Conservation (phyloP, 495 filamentous ascomycete species). For the Aspergillus carlsbadensis region DNA sequence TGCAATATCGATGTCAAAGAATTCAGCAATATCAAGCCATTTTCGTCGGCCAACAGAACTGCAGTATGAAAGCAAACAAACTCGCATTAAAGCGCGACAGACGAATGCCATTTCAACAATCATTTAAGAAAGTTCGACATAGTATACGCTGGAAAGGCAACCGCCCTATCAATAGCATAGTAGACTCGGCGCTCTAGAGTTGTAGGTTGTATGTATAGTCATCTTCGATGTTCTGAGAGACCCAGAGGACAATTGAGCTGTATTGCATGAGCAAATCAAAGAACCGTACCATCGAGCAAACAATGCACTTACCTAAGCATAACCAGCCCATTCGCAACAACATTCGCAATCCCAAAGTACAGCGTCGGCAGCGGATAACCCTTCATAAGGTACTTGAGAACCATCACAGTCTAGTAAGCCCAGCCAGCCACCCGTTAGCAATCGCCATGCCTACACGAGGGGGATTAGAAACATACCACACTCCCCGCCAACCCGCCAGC, state of each 20-base stretch:
- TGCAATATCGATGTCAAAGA: background rate
- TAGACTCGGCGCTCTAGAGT: slow-evolving; percentile 47
- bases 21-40: background rate
- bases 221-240: slow-evolving; percentile 98
- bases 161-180: background rate
- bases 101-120: slow-evolving; percentile 2
- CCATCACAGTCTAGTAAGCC: slow-evolving; percentile 66
- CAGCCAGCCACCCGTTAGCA: background rate
- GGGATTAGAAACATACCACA: slow-evolving; percentile 51
- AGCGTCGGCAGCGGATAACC: slow-evolving; percentile 78
- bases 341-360: slow-evolving; percentile 91
- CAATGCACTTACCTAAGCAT: slow-evolving; percentile 74
- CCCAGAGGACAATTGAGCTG: slow-evolving; percentile 88
- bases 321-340: slow-evolving; percentile 80
- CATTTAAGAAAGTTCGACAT: background rate
- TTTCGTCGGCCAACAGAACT: background rate
- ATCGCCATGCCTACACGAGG: background rate
- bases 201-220: slow-evolving; percentile 96
- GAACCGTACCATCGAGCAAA: background rate
- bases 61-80: background rate
- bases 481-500: slow-evolving; percentile 92
- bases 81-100: background rate
- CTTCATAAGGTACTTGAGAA: slow-evolving; percentile 86
- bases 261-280: slow-evolving; percentile 9
- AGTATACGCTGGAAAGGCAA: background rate